Evolutionary conservation across 2,329 filamentous ascomycete genomes (phyloP), one percentile per base, ranked within the genome.

Genomic region (Apiospora saccharicola): DNA sequence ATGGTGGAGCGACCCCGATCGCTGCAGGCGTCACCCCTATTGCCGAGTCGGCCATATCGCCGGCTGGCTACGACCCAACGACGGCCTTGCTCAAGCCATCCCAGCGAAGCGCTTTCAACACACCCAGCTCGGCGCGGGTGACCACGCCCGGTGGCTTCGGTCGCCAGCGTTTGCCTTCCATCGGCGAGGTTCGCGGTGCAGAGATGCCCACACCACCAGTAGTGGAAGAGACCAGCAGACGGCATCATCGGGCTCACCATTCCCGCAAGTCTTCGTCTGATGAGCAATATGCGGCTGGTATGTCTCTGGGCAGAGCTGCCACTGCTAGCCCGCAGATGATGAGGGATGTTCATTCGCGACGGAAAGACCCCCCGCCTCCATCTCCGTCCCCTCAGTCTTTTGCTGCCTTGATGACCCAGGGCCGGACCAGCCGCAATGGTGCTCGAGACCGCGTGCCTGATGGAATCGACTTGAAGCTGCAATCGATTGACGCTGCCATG

Each of bases 11-110:
- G 75, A 98, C 95, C 0, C 95, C 95, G 0, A 92, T 95, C 75
- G 93, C 93, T 13, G 91, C 91, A 1, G 94, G 93, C n/a, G 89
- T 93, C 0, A 98, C 96, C 0, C 96, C 96, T 0, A 98, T 98
- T 77, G 92, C 93, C 1, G 92, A 95, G 75, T 93, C 93, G 51
- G 93, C 92, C 1, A 83, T 91, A 57, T 94, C 93, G 34, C 94
- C 95, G 0, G 88, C 89, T 53, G 90, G 89, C 76, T 89, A 85
- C 68, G 91, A 92, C 19, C 89, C 88, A 73, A 87, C 89, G 4
- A 93, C 92, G 8, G 91, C 92, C 2, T 91, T 94, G 77, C 83
- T 92, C 37, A 86, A 90, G n/a, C 90, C 90, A 12, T 88, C 90
- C 30, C 90, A 90, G 78, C 90, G 89, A 51, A 93, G 92, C 79